Base-by-base conservation (phyloP, 352 stramenopile genomes). In the Globisporangium uncinulatum region DNA sequence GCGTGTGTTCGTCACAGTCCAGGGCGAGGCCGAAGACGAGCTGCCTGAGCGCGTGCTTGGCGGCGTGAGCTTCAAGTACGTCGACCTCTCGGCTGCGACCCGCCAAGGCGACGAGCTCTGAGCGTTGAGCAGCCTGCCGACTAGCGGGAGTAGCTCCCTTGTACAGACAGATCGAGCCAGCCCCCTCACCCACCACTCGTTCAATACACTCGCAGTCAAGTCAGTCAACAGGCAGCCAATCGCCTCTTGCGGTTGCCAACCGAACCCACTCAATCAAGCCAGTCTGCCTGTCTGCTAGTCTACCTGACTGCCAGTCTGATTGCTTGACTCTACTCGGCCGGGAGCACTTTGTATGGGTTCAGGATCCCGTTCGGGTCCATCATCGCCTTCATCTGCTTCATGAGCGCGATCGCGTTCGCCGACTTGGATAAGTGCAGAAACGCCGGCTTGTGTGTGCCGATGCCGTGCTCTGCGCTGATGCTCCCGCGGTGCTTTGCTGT, bases 381-480 rank as follows among this genome's bases (percentile, higher is more conserved):
- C 65, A 97, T 76, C 8, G 51, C 51, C 73, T 99, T 99, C 59
- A 99, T 84, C 45, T 83, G 63, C 54, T 72, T 64, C 96, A 99
- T 99, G 17, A 97, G 69, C 41, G 75, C 62, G 57, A 99, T 86
- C 32, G 84, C 80, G 51, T 68, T 75, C 20, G 62, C 42, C 14
- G 83, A 85, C 69, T 98, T 98, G 59, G 89, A 92, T 59, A 90
- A 11, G 54, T 83, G 61, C 15, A 98, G 65, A 61, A 83, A 97
- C 48, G 79, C 54, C 19, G 89, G 79, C 71, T 99, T 99, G 70
- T 96, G 88, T 58, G 92, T 86, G 31, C 97, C 97, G 48, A 99
- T 87, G 49, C 96, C 96, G 71, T 99, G 97, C 71, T 99, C 97
- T 29, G 97, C 96, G 51, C 89, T 98, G 62, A 99, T 98, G 58